These are phyloP conservation scores for Neurospora hispaniola DNA, from an alignment of 495 filamentous ascomycete species.

Conservation along the genomic window DNA sequence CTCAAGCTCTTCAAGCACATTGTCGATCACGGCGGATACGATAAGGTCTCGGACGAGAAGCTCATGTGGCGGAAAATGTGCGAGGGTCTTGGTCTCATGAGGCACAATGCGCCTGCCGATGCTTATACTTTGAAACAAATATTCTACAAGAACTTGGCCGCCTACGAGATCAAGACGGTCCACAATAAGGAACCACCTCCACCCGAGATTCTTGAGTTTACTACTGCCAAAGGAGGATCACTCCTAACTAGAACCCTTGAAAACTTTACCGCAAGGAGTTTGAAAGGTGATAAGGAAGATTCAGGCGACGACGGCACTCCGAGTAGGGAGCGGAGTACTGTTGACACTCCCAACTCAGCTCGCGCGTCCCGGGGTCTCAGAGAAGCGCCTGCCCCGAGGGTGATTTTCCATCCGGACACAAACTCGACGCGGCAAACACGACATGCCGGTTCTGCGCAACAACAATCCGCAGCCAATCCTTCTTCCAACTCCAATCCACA, in stretches of 20 bases:
- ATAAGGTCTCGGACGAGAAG: constrained; percentile 68
- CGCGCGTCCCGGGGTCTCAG: constrained; percentile 59
- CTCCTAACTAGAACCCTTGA: constrained; percentile 67
- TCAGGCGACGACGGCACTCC: constrained; percentile 55
- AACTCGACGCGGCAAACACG: constrained; percentile 48
- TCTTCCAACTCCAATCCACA: constrained; percentile 21
- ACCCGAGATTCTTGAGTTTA: constrained; percentile 67
- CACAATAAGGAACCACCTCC: constrained; percentile 68
- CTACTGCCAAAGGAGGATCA: constrained; percentile 63
- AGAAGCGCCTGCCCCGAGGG: constrained; percentile 66
- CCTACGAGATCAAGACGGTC: constrained; percentile 66
- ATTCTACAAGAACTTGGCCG: constrained; percentile 75
- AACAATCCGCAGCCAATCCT: constrained; percentile 24
- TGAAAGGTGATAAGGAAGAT: constrained; percentile 36
- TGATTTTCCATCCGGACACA: constrained; percentile 73
- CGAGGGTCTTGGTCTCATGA: constrained; percentile 48
- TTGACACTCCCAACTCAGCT: constrained; percentile 48
- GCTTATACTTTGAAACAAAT: constrained; percentile 69
- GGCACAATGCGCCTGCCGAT: constrained; percentile 55
- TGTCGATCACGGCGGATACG: constrained; percentile 63
- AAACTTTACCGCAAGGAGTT: constrained; percentile 45
- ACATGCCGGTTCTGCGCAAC: constrained; percentile 37
- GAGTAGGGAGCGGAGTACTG: constrained; percentile 47
- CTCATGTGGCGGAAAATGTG: constrained; percentile 67
- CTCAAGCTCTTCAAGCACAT: constrained; percentile 61